phyloP scores from a whole-genome alignment of 306 rosid species.

The Dryas alaskensis region DNA sequence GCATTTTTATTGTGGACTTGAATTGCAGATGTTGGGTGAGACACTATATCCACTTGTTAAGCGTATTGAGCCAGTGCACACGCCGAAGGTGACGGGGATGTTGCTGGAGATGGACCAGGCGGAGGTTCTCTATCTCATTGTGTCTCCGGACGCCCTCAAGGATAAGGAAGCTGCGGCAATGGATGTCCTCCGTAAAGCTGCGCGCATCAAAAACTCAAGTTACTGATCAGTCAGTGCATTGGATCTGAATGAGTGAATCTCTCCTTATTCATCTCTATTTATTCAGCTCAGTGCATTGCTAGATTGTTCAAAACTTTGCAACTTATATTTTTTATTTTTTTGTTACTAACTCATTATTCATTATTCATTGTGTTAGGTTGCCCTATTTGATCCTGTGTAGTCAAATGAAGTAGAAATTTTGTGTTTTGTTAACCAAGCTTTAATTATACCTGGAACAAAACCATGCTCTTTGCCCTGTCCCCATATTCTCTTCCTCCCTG shows the following conservation, averaged over 20 bases:
- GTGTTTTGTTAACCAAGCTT: neutral
- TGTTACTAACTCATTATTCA: no score
- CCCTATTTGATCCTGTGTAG: neutral
- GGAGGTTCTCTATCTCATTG: constrained; percentile 89
- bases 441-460: neutral
- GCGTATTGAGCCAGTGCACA: constrained; percentile 48
- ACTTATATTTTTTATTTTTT: no score
- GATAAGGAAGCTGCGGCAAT: constrained; percentile 63
- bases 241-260: constrained; percentile 48
- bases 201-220: constrained; percentile 45
- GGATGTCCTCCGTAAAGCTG: constrained; percentile 68
- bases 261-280: constrained; percentile 1
- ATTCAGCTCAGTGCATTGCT: neutral
- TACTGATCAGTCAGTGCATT: constrained; percentile 51
- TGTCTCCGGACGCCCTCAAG: constrained; percentile 79
- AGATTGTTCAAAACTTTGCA: neutral
- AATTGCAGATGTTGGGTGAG: constrained; percentile 78
- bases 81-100: constrained; percentile 91
- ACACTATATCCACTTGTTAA: constrained; percentile 81
- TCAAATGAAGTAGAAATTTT: no score
- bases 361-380: neutral
- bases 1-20: neutral
- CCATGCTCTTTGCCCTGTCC: neutral
- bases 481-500: no score
- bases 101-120: constrained; percentile 93